Percentiles rank a stretch among this genome's conserved stretches.
These are phyloP conservation scores for Penicillium olsonii DNA, from an alignment of 2,329 filamentous ascomycete species.

Conservation along the genomic window DNA sequence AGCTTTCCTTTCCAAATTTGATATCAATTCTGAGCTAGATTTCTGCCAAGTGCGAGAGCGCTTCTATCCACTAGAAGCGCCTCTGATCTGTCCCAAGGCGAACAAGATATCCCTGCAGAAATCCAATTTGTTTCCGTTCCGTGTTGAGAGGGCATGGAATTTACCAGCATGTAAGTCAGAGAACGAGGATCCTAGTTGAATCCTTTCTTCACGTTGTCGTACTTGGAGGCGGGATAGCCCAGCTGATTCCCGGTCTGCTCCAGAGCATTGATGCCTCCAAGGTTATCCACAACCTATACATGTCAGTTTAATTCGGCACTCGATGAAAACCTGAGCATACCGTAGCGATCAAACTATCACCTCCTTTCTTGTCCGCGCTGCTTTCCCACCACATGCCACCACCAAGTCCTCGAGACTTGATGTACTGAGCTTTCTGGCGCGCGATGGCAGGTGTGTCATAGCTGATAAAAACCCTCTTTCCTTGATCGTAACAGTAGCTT, in stretches of 20 bases:
- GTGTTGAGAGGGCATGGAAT: no score
- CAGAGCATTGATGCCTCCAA: slow-evolving; percentile 40
- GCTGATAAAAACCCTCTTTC: slow-evolving; percentile 64
- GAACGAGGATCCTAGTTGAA: slow-evolving; percentile 11
- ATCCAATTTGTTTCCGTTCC: background rate
- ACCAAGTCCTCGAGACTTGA: slow-evolving; percentile 67
- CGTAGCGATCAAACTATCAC: slow-evolving; percentile 67
- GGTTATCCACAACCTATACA: slow-evolving; percentile 32
- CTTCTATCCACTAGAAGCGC: no score
- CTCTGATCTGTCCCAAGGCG: background rate
- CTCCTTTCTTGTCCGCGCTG: slow-evolving; percentile 69
- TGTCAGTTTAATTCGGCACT: background rate
- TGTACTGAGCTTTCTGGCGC: slow-evolving; percentile 69
- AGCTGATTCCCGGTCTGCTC: slow-evolving; percentile 52
- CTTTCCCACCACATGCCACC: slow-evolving; percentile 99
- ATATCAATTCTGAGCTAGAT: no score
- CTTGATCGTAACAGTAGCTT: slow-evolving; percentile 71
- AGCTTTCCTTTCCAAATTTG: no score
- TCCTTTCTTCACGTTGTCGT: slow-evolving; percentile 50
- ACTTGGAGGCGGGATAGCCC: slow-evolving; percentile 55
- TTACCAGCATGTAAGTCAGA: no score
- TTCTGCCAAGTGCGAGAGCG: no score
- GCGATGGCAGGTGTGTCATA: slow-evolving; percentile 74
- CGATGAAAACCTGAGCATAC: slow-evolving; percentile 22
- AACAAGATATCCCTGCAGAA: background rate